Evolutionary conservation across 2,329 filamentous ascomycete genomes (phyloP).

Genomic region (Curvularia sp.): DNA sequence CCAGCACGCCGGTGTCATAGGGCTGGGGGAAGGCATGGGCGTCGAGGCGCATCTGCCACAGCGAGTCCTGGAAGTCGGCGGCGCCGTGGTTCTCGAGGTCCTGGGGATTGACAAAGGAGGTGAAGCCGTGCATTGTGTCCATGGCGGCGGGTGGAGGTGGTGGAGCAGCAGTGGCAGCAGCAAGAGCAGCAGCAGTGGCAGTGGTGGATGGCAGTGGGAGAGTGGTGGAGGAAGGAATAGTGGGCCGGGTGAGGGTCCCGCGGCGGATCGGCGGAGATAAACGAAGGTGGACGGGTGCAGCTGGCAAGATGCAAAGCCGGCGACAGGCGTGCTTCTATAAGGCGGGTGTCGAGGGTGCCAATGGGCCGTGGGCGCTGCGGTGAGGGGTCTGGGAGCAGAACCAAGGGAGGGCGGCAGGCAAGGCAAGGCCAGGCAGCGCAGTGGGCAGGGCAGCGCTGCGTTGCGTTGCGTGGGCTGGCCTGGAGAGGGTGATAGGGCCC

Average conservation of each 20-base stretch:
- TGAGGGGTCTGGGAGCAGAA: slow-evolving; percentile 20
- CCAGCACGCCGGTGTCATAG: slow-evolving; percentile 12
- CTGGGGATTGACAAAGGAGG: slow-evolving; percentile 29
- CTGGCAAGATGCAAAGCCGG: slow-evolving; percentile 12
- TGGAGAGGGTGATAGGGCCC: slow-evolving; percentile 16
- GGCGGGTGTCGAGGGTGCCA: slow-evolving; percentile 9
- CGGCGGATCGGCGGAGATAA: slow-evolving; percentile 15
- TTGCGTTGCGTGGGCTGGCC: slow-evolving; percentile 1
- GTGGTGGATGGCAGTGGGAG: neutral
- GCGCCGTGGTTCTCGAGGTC: slow-evolving; percentile 21
- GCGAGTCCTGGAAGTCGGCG: slow-evolving; percentile 25
- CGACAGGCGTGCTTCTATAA: slow-evolving; percentile 16
- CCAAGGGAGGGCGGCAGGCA: slow-evolving; percentile 15
- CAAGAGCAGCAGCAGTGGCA: neutral
- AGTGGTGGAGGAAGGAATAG: slow-evolving; percentile 5
- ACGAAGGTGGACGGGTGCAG: slow-evolving; percentile 17
- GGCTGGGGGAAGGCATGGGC: slow-evolving; percentile 12
- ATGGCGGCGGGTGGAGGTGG: slow-evolving; percentile 14
- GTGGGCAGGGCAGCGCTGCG: too few relatives aligned
- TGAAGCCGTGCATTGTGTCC: slow-evolving; percentile 28
- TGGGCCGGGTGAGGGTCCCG: slow-evolving; percentile 17
- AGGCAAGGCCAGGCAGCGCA: neutral
- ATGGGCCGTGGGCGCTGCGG: slow-evolving; percentile 18
- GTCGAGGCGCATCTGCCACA: slow-evolving; percentile 21
- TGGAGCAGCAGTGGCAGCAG: neutral